These are phyloP conservation scores for Yamadazyma jaroonii DNA, from an alignment of 1,139 yeast genomes.

Conservation along the genomic window DNA sequence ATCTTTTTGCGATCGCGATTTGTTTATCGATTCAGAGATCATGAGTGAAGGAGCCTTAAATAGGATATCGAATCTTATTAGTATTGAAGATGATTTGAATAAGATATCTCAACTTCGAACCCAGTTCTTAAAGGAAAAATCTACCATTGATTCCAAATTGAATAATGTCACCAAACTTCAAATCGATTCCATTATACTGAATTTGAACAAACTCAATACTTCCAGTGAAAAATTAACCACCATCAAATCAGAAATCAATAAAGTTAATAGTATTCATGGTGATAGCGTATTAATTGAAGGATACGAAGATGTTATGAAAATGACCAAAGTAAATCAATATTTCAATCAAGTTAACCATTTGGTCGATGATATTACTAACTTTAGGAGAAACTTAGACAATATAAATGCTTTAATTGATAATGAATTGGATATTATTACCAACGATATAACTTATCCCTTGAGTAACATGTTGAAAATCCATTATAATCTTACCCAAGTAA, in stretches of 20 bases:
- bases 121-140: slow-evolving; percentile 66
- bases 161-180: slow-evolving; percentile 62
- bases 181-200: slow-evolving; percentile 48
- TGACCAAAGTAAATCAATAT: slow-evolving; percentile 69
- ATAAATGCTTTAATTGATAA: slow-evolving; percentile 53
- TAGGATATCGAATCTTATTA: slow-evolving; percentile 43
- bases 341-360: slow-evolving; percentile 68
- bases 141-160: slow-evolving; percentile 69
- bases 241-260: slow-evolving; percentile 54
- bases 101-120: slow-evolving; percentile 54
- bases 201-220: slow-evolving; percentile 33
- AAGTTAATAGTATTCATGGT: slow-evolving; percentile 55
- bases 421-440: slow-evolving; percentile 48
- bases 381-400: slow-evolving; percentile 48
- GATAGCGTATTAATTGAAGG: slow-evolving; percentile 54
- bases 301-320: slow-evolving; percentile 55
- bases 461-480: slow-evolving; percentile 66
- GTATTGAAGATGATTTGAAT: slow-evolving; percentile 56
- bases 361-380: slow-evolving; percentile 58
- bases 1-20: no score
- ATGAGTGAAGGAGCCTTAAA: slow-evolving; percentile 47
- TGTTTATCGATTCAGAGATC: background rate
- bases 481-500: slow-evolving; percentile 61
- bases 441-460: slow-evolving; percentile 55
- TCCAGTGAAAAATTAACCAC: slow-evolving; percentile 41